phyloP scores from a whole-genome alignment of 106 monocot genomes.

The Hemerocallis citrina region DNA sequence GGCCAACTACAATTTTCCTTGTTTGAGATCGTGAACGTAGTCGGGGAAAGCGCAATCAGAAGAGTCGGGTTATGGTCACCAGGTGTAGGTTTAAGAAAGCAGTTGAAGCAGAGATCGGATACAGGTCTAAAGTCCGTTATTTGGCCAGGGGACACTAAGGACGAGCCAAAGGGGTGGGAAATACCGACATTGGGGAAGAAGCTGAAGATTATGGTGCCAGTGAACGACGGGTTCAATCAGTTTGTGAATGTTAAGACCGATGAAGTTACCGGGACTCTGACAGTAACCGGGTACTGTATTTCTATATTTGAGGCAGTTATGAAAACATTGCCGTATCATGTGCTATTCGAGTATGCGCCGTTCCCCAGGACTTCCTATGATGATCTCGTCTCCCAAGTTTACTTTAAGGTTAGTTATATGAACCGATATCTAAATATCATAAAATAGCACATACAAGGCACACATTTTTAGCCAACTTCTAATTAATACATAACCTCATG shows the following conservation, averaged over 20 bases:
- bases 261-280: slow-evolving; percentile 1
- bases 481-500: too few species aligned
- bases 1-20: slow-evolving; percentile 17
- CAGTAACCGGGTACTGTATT: slow-evolving; percentile 43
- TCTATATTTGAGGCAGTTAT: slow-evolving; percentile 49
- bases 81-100: slow-evolving; percentile 8
- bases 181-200: slow-evolving; percentile 18
- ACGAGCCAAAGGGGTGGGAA: slow-evolving; percentile 41
- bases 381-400: slow-evolving; percentile 38
- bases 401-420: slow-evolving; percentile 21
- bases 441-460: not conserved
- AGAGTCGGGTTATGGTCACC: slow-evolving; percentile 47
- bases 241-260: slow-evolving; percentile 5
- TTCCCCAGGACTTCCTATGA: slow-evolving; percentile 17
- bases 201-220: slow-evolving; percentile 23
- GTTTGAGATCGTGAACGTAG: slow-evolving; percentile 48
- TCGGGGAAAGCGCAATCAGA: not conserved
- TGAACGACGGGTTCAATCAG: not conserved
- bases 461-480: not conserved
- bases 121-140: slow-evolving; percentile 9
- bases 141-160: slow-evolving; percentile 31
- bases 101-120: not conserved
- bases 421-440: not conserved
- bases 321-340: slow-evolving; percentile 24
- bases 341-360: slow-evolving; percentile 22